Evolutionary conservation across 495 filamentous ascomycete species (phyloP).

Genomic region (Mytilinidion resinicola): DNA sequence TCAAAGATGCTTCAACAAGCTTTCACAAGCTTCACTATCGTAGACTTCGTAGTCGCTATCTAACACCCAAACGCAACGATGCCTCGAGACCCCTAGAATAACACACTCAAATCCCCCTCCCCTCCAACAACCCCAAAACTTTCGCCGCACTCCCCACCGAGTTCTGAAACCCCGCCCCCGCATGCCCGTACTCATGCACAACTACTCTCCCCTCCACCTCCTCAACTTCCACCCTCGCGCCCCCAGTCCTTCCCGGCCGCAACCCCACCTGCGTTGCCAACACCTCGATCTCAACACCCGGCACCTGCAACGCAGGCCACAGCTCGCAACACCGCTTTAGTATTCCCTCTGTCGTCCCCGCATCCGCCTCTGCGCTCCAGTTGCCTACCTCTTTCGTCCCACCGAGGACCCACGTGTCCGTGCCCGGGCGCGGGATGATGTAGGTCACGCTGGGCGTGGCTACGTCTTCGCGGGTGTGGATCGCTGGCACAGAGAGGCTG

Average conservation of each 20-base stretch:
- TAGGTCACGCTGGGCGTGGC: constrained; percentile 22
- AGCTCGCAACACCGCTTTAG: constrained; percentile 27
- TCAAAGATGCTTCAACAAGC: too few relatives aligned
- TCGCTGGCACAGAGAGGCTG: background rate
- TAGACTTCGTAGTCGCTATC: too few relatives aligned
- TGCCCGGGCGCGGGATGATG: constrained; percentile 36
- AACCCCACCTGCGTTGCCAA: constrained; percentile 38
- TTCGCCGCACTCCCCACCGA: constrained; percentile 29
- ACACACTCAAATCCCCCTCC: too few relatives aligned
- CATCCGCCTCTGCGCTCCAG: constrained; percentile 34
- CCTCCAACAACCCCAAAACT: constrained; percentile 21
- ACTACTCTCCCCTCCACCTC: constrained; percentile 9
- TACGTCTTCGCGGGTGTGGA: background rate
- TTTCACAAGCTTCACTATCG: too few relatives aligned
- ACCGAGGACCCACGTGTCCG: constrained; percentile 35
- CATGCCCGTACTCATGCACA: constrained; percentile 34
- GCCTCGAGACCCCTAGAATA: too few relatives aligned
- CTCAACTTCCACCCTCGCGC: constrained; percentile 33
- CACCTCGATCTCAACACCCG: constrained; percentile 34
- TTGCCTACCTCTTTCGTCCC: constrained; percentile 34
- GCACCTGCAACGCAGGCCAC: constrained; percentile 35
- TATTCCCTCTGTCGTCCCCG: constrained; percentile 33
- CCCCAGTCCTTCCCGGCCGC: constrained; percentile 36
- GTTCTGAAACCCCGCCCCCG: constrained; percentile 35
- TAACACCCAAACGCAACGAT: too few relatives aligned